Conservation (phyloP, 2,329 filamentous ascomycete genomes). For the Sporothrix pseudoabietina region DNA sequence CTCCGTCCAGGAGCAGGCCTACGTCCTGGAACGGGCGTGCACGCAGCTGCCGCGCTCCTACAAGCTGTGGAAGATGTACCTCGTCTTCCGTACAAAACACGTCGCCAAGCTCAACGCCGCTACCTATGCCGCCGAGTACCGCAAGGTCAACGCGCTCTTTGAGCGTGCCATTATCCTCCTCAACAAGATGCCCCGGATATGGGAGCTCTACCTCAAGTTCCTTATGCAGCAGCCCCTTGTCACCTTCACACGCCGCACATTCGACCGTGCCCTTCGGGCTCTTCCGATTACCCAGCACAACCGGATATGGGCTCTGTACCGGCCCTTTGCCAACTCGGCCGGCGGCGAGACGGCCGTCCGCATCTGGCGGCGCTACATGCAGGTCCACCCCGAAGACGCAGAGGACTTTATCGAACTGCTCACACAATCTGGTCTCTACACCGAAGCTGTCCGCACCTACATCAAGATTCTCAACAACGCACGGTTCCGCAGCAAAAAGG, state of each 20-base stretch:
- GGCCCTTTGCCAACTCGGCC: constrained; percentile 86
- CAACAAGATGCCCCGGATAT: constrained; percentile 98
- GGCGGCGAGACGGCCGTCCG: constrained; percentile 88
- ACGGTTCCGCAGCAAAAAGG: constrained; percentile 86
- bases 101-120: constrained; percentile 81
- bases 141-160: constrained; percentile 93
- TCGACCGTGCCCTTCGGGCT: constrained; percentile 88
- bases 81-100: constrained; percentile 80
- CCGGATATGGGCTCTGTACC: constrained; percentile 90
- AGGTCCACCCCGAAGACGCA: constrained; percentile 90
- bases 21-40: constrained; percentile 87
- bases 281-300: constrained; percentile 94
- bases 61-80: constrained; percentile 98
- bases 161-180: constrained; percentile 89
- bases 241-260: constrained; percentile 80
- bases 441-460: constrained; percentile 87
- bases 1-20: constrained; percentile 79
- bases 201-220: constrained; percentile 96
- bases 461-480: constrained; percentile 90
- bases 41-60: constrained; percentile 88
- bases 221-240: constrained; percentile 89
- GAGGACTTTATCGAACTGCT: constrained; percentile 95
- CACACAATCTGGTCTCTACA: constrained; percentile 78
- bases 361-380: constrained; percentile 95
- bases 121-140: constrained; percentile 75